phyloP scores from a whole-genome alignment of 768 basidiomycete species.

The Suillus sp. region DNA sequence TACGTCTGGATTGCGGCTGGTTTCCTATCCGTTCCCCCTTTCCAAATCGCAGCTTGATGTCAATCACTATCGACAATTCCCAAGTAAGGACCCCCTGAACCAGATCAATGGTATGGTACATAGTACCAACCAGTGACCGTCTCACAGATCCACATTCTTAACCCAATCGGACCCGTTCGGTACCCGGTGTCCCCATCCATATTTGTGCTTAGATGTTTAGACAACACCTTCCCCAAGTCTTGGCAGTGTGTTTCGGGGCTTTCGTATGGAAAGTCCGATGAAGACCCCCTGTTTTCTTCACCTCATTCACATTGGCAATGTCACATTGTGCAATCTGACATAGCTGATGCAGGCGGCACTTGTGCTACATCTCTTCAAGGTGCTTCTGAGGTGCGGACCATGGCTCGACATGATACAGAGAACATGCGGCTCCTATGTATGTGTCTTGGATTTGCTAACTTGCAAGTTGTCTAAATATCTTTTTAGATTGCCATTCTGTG shows the following conservation, averaged over 20 bases:
- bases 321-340: no score
- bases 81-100: neutral
- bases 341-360: neutral
- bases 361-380: neutral
- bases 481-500: neutral
- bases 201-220: neutral
- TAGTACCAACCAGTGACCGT: neutral
- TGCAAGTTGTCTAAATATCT: neutral
- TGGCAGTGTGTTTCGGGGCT: no score
- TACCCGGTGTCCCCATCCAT: no score
- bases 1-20: no score
- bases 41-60: no score
- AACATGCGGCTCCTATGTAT: neutral
- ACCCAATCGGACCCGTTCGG: neutral
- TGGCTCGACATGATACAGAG: slow-evolving; percentile 1
- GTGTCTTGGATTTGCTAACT: neutral
- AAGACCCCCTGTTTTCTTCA: neutral
- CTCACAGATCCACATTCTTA: neutral
- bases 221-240: no score
- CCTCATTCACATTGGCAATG: no score
- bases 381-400: neutral
- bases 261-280: no score
- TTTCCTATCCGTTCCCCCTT: no score
- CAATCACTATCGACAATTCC: neutral
- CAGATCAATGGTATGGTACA: neutral